Conservation (phyloP, 169 alveolate species). For the Plasmodium yoelii region DNA sequence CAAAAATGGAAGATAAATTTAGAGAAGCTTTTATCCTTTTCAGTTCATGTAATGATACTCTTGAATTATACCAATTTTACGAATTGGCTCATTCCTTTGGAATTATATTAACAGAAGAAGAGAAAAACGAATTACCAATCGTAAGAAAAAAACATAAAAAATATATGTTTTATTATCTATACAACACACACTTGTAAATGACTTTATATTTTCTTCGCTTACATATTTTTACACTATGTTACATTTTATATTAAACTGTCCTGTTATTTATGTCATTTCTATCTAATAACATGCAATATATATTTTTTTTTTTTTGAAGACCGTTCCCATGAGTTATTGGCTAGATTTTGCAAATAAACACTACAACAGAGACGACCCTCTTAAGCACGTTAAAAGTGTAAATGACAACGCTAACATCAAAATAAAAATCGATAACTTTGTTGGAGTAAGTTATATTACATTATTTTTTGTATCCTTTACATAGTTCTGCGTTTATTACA, state of each 20-base stretch:
- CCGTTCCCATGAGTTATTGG: slow-evolving; percentile 61
- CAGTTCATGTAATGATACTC: slow-evolving; percentile 43
- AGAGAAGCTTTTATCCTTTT: slow-evolving; percentile 67
- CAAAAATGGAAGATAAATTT: slow-evolving; percentile 70
- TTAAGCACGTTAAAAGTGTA: slow-evolving; percentile 5
- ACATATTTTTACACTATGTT: background rate
- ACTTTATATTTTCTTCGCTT: background rate
- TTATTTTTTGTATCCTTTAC: background rate
- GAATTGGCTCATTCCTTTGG: slow-evolving; percentile 68
- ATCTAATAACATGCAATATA: background rate
- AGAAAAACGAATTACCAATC: slow-evolving; percentile 42
- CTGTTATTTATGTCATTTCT: background rate
- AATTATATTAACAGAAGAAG: slow-evolving; percentile 39
- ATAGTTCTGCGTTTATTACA: background rate
- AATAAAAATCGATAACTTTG: slow-evolving; percentile 31
- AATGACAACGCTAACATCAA: slow-evolving; percentile 32
- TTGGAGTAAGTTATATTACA: slow-evolving; percentile 24
- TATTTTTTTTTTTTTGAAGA: slow-evolving; percentile 16
- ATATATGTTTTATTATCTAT: background rate
- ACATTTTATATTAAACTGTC: background rate
- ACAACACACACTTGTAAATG: background rate
- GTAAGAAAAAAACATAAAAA: slow-evolving; percentile 3
- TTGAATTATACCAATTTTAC: slow-evolving; percentile 30
- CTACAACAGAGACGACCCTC: slow-evolving; percentile 52
- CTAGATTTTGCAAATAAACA: slow-evolving; percentile 42